Conservation (phyloP, 2,329 filamentous ascomycete species). For the Colletotrichum shisoi region DNA sequence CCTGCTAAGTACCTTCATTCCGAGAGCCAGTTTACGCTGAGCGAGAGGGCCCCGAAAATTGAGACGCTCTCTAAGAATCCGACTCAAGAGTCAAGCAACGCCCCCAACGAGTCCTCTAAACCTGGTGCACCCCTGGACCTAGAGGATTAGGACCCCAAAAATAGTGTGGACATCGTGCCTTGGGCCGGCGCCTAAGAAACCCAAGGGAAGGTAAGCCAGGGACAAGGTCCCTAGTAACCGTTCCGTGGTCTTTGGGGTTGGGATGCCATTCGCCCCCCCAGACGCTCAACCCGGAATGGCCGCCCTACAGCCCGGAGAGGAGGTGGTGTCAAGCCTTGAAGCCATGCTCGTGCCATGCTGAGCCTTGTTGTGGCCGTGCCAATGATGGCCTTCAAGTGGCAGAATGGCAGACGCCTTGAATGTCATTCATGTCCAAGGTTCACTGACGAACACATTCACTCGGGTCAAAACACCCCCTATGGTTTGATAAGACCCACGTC, state of each 20-base stretch:
- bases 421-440: not conserved
- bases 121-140: slow-evolving; percentile 11
- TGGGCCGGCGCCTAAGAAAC: slow-evolving; percentile 26
- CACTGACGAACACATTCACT: not conserved
- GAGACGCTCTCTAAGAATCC: slow-evolving; percentile 11
- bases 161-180: slow-evolving; percentile 28
- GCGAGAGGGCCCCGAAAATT: slow-evolving; percentile 12
- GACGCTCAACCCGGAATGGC: slow-evolving; percentile 32
- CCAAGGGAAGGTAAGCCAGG: slow-evolving; percentile 17
- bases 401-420: slow-evolving; percentile 4
- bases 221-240: slow-evolving; percentile 27
- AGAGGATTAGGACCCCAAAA: slow-evolving; percentile 30
- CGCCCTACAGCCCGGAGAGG: slow-evolving; percentile 31
- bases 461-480: slow-evolving; percentile 8
- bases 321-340: slow-evolving; percentile 6
- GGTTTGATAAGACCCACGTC: slow-evolving; percentile 21
- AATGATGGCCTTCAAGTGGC: not conserved
- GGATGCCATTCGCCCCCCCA: slow-evolving; percentile 29
- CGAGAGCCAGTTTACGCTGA: not conserved
- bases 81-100: slow-evolving; percentile 9
- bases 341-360: slow-evolving; percentile 11
- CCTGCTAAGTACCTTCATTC: not conserved
- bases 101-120: slow-evolving; percentile 1
- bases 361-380: slow-evolving; percentile 26
- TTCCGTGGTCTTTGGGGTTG: slow-evolving; percentile 31